phyloP scores from a whole-genome alignment of 192 early-diverging fungal species.

The Mortierella antarctica region DNA sequence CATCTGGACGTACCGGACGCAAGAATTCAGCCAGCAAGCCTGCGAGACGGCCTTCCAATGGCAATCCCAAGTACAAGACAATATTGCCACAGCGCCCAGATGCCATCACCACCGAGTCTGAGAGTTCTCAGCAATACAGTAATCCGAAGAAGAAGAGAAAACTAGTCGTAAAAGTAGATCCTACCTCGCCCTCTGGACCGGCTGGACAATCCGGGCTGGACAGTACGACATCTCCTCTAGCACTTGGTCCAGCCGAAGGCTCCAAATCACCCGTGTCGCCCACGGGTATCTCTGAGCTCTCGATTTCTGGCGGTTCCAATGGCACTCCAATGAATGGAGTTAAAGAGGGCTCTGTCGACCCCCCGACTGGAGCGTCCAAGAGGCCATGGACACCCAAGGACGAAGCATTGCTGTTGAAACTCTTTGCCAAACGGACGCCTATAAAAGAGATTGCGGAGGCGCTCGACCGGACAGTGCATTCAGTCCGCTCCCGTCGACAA shows the following conservation, averaged over 20 bases:
- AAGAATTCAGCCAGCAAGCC: not conserved
- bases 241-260: not conserved
- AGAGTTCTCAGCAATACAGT: not conserved
- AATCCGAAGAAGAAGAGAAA: slow-evolving; percentile 19
- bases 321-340: not conserved
- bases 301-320: slow-evolving; percentile 1
- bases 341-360: not conserved
- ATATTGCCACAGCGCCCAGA: slow-evolving; percentile 19
- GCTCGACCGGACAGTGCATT: slow-evolving; percentile 38
- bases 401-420: slow-evolving; percentile 23
- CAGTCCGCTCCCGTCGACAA: slow-evolving; percentile 48
- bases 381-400: slow-evolving; percentile 45
- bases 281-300: slow-evolving; percentile 4
- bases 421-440: slow-evolving; percentile 21
- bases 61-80: slow-evolving; percentile 5
- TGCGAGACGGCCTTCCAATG: not conserved
- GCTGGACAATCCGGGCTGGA: not conserved
- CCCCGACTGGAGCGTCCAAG: slow-evolving; percentile 8
- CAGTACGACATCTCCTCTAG: slow-evolving; percentile 5
- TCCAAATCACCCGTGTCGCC: slow-evolving; percentile 16
- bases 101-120: not conserved
- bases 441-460: slow-evolving; percentile 43
- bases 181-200: not conserved
- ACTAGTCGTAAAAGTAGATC: not conserved
- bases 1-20: not conserved